Conservation (phyloP, 805 yeast genomes). For the Kurtzmaniella cleridarum region DNA sequence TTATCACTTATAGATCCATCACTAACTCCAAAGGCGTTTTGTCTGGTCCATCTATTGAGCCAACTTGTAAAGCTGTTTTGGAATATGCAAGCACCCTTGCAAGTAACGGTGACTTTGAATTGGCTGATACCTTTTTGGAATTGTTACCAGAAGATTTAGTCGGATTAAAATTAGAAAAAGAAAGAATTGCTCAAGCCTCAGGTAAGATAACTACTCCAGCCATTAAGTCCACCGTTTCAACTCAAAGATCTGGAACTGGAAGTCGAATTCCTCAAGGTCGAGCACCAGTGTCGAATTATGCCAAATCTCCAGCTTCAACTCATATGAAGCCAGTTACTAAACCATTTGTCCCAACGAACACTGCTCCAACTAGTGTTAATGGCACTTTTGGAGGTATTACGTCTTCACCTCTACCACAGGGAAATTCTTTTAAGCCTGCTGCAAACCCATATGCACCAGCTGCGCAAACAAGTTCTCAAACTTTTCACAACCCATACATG, state of each 20-base stretch:
- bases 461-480: conserved; percentile 22
- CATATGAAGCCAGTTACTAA: conserved; percentile 8
- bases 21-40: conserved; percentile 30
- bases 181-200: conserved; percentile 69
- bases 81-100: conserved; percentile 82
- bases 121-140: conserved; percentile 67
- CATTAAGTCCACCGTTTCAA: conserved; percentile 3
- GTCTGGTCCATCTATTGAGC: conserved; percentile 41
- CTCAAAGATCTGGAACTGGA: background rate
- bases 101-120: conserved; percentile 74
- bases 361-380: conserved; percentile 10
- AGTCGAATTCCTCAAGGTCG: background rate
- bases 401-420: conserved; percentile 9
- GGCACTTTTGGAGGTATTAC: too few relatives aligned
- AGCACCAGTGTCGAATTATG: conserved; percentile 10
- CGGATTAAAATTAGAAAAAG: conserved; percentile 67
- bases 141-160: conserved; percentile 71
- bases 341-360: conserved; percentile 14
- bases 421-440: conserved; percentile 19
- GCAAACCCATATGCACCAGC: conserved; percentile 27
- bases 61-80: conserved; percentile 56
- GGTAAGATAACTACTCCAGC: conserved; percentile 16
- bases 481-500: conserved; percentile 16
- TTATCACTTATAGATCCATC: conserved; percentile 64
- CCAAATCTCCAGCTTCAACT: conserved; percentile 15